Evolutionary conservation across 1,139 yeast species (phyloP), one percentile per base, ranked within the genome.

Genomic region (Hyphopichia wangnamkhiaoensis): DNA sequence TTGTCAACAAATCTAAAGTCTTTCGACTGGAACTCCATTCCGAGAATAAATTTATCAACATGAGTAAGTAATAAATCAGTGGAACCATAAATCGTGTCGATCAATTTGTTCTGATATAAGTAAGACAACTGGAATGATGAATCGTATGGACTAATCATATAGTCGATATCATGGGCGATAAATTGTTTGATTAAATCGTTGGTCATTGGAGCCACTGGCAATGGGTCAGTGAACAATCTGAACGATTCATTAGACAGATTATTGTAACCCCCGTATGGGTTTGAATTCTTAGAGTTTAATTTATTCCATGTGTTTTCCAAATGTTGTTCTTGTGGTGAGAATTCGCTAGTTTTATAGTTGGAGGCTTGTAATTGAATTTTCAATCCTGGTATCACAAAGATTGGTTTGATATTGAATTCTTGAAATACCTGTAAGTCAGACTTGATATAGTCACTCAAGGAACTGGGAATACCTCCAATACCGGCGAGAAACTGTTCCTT

Each of bases 11-110:
- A 86, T 50, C 85, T 73, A 55, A 89, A 84, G 42, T 76, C 82
- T 46, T 76, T 77, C 23, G 76, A 69, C 41, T 76, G 80, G 47
- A 81, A 76, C 47, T 87, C 95, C 74, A 89, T 75, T 17, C 84
- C 80, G 37, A 84, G 62, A 42, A 91, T 82, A 43, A 89, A 81
- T 50, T 80, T 85, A 45, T 85, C 94, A 30, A 86, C 74, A 29
- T 68, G 63, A 13, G 78, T 71, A 56, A 91, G 68, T 35, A 91
- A 65, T 34, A 82, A 72, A 52, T 93, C 98, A 2, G 91, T 82
- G 8, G 96, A 85, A 1, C 95, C 95, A 59, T 82, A 89, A 28
- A 91, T 79, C 1, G 87, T 81, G 59, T 91, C 95, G 40, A 91
- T 77, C 31, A 74, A 61, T 2, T 68, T 71, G 36, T 66, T 72